Evolutionary conservation across 192 early-diverging fungal genomes (phyloP).

Genomic region (Coemansia sp.): DNA sequence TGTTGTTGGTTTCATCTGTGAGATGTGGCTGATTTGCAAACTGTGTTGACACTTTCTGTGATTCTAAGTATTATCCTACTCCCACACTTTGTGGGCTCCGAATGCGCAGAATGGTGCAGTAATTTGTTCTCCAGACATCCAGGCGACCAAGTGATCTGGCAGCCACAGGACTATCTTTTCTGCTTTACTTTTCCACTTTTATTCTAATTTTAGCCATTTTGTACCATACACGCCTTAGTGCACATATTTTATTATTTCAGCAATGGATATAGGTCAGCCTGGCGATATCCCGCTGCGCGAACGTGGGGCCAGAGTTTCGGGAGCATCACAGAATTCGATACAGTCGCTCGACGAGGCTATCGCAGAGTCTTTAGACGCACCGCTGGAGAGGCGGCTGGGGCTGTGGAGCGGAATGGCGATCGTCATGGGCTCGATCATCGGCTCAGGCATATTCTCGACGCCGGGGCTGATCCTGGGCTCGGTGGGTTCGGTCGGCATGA

Average conservation of each 20-base stretch:
- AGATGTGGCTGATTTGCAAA: no score
- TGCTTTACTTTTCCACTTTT: not conserved
- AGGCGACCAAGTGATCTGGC: no score
- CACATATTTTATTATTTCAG: not conserved
- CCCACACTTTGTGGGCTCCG: constrained; percentile 1
- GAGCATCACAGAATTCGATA: not conserved
- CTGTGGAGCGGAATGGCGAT: constrained; percentile 51
- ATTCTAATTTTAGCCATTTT: not conserved
- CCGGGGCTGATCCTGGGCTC: constrained; percentile 36
- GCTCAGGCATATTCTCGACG: constrained; percentile 50
- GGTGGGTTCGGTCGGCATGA: constrained; percentile 46
- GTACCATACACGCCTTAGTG: not conserved
- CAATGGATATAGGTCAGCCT: not conserved
- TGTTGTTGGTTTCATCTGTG: no score
- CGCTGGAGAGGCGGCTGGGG: constrained; percentile 41
- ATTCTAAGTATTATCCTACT: not conserved
- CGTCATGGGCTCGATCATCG: constrained; percentile 51
- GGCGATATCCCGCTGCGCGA: constrained; percentile 11
- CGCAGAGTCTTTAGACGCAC: not conserved
- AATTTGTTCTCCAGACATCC: no score
- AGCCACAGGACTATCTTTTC: not conserved
- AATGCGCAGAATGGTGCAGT: no score
- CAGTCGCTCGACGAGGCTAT: not conserved
- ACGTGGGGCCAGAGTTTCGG: not conserved
- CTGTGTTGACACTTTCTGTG: no score